Percentiles rank a stretch among this genome's conserved stretches.
These are phyloP conservation scores for Magnusiomyces sp. DNA, from an alignment of 1,139 yeast species.

Conservation along the genomic window DNA sequence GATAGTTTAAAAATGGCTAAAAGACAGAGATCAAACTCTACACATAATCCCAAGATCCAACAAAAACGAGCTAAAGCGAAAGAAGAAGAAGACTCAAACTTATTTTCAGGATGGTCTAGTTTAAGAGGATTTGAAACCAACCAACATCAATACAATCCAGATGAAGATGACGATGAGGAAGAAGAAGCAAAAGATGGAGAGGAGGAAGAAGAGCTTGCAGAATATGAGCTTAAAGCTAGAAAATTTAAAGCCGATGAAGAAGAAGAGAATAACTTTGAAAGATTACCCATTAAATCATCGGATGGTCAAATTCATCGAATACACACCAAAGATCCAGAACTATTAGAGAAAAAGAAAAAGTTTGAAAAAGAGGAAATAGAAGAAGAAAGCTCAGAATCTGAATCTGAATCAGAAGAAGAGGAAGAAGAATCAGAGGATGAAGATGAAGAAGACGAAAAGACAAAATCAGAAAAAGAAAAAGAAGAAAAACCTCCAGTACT, in stretches of 20 bases:
- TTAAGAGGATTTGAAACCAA: conserved; percentile 22
- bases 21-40: background rate
- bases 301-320: conserved; percentile 69
- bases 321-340: conserved; percentile 16
- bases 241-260: conserved; percentile 29
- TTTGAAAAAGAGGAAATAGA: conserved; percentile 15
- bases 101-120: background rate
- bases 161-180: no score
- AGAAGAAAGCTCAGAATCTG: conserved; percentile 13
- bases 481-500: conserved; percentile 38
- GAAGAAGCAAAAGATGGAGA: background rate
- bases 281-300: conserved; percentile 68
- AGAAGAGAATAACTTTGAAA: conserved; percentile 46
- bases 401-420: conserved; percentile 5
- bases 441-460: conserved; percentile 11
- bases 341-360: conserved; percentile 20
- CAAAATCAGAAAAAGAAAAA: conserved; percentile 20
- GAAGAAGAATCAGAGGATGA: conserved; percentile 1
- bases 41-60: no score
- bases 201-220: conserved; percentile 23
- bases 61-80: background rate
- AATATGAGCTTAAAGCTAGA: conserved; percentile 30
- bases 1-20: no score
- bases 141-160: no score
- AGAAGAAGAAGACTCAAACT: background rate